These are phyloP conservation scores for Nicotiana sylvestris DNA, from an alignment of 257 asterid genomes.

Conservation along the genomic window DNA sequence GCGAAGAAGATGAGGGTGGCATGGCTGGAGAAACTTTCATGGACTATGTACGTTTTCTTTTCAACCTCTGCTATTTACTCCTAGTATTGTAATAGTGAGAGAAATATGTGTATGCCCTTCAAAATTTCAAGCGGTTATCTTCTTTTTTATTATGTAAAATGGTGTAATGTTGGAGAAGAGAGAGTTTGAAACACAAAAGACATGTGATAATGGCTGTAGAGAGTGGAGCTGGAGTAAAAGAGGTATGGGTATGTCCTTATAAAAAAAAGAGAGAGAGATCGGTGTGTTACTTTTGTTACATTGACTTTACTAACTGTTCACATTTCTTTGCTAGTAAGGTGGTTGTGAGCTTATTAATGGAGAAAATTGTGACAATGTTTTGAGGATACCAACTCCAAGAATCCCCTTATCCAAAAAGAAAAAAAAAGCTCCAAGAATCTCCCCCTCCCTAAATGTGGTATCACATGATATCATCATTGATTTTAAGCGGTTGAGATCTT, in stretches of 20 bases:
- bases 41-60: conserved; percentile 60
- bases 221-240: not conserved
- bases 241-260: not conserved
- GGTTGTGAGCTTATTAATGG: not conserved
- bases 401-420: not conserved
- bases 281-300: not conserved
- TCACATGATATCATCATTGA: not conserved
- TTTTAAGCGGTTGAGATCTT: not conserved
- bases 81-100: not conserved
- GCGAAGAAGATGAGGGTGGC: conserved; percentile 99
- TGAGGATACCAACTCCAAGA: not conserved
- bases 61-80: conserved; percentile 5
- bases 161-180: conserved; percentile 10
- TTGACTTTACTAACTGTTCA: not conserved
- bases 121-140: not conserved
- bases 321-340: not conserved
- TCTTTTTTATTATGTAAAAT: not conserved
- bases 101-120: not conserved
- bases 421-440: not conserved
- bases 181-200: not conserved
- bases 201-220: not conserved
- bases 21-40: conserved; percentile 91
- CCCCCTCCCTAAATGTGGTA: not conserved
- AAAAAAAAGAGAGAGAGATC: not conserved
- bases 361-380: not conserved